Evolutionary conservation across 2,329 filamentous ascomycete species (phyloP).

Genomic region (Colletotrichum noveboracense): DNA sequence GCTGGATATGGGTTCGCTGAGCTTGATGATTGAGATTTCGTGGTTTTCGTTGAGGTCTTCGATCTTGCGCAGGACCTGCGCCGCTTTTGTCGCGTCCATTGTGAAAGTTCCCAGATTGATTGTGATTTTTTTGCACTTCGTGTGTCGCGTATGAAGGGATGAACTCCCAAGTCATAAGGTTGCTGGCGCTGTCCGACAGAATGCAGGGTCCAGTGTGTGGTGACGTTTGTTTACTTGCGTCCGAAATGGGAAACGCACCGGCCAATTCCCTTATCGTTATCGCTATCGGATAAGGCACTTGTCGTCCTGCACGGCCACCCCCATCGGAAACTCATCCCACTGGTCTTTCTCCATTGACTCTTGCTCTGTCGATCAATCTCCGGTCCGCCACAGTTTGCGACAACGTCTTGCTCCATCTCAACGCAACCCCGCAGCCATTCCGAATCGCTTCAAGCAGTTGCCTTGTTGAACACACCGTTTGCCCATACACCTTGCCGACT

Average conservation of each 20-base stretch:
- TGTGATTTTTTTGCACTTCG: background rate
- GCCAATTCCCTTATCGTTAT: constrained; percentile 3
- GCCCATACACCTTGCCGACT: background rate
- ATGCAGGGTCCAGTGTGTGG: background rate
- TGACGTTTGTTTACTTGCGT: constrained; percentile 44
- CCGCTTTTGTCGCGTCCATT: constrained; percentile 38
- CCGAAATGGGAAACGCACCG: constrained; percentile 29
- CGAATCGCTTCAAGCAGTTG: background rate
- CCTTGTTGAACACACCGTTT: background rate
- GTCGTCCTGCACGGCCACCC: background rate
- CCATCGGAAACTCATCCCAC: background rate
- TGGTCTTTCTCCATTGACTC: background rate
- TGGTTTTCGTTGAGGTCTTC: constrained; percentile 59
- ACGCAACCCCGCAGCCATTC: background rate
- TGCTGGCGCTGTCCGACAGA: background rate
- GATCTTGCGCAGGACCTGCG: constrained; percentile 53
- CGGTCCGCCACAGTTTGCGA: constrained; percentile 1
- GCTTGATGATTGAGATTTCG: constrained; percentile 75
- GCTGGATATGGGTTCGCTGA: constrained; percentile 75
- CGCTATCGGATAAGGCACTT: background rate
- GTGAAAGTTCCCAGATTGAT: background rate
- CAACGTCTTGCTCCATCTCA: background rate
- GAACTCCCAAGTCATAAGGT: background rate
- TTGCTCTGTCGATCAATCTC: constrained; percentile 1
- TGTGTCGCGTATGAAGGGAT: background rate